phyloP scores from a whole-genome alignment of 2,329 filamentous ascomycete species.

The Fusarium keratoplasticum region DNA sequence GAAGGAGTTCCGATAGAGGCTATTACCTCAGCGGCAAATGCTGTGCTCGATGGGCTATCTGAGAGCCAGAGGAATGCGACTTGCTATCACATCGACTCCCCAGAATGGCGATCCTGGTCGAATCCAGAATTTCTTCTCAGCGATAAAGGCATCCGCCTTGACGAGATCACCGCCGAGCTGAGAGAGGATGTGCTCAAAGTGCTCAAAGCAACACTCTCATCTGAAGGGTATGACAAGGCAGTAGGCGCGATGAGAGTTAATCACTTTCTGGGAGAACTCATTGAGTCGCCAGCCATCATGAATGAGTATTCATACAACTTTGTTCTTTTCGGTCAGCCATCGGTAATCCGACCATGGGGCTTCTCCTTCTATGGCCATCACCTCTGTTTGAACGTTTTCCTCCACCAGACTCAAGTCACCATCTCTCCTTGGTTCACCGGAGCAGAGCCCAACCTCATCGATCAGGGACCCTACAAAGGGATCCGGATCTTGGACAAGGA shows the following conservation, averaged over 20 bases:
- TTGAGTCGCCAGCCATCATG: constrained; percentile 70
- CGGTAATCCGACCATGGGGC: constrained; percentile 71
- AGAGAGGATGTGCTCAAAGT: constrained; percentile 65
- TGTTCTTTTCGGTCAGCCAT: constrained; percentile 74
- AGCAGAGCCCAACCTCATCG: background rate
- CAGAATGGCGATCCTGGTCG: constrained; percentile 76
- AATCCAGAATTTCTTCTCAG: constrained; percentile 78
- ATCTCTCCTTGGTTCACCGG: constrained; percentile 74
- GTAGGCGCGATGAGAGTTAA: constrained; percentile 78
- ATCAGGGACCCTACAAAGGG: constrained; percentile 61
- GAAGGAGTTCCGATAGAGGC: constrained; percentile 69
- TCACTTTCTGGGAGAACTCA: constrained; percentile 77
- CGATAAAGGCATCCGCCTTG: constrained; percentile 74
- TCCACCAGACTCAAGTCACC: constrained; percentile 73
- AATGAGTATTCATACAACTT: constrained; percentile 84
- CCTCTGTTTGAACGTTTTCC: constrained; percentile 77
- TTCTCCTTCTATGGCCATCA: constrained; percentile 84
- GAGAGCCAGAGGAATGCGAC: constrained; percentile 53
- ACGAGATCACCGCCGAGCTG: constrained; percentile 61
- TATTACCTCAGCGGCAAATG: constrained; percentile 65
- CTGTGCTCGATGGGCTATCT: constrained; percentile 60
- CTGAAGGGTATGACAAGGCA: constrained; percentile 77
- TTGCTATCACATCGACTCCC: constrained; percentile 63
- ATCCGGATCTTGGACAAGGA: constrained; percentile 75
- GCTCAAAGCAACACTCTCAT: constrained; percentile 68